phyloP scores from a whole-genome alignment of 2,329 filamentous ascomycete species.

The Thielaviopsis euricoi region DNA sequence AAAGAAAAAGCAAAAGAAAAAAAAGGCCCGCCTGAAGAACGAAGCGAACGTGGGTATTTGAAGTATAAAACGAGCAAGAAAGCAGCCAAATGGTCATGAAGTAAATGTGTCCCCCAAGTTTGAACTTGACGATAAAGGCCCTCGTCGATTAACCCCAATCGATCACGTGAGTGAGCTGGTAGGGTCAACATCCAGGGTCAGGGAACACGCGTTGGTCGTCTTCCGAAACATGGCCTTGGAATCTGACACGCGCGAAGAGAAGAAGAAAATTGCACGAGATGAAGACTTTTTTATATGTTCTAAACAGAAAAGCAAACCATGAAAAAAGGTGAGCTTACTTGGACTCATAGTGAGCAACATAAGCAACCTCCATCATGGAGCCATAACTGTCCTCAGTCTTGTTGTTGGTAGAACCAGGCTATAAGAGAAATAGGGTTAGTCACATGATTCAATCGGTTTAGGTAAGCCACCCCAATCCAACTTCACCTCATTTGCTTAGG shows the following conservation, averaged over 20 bases:
- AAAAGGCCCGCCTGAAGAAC: background rate
- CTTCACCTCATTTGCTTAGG: background rate
- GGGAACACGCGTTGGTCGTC: no score
- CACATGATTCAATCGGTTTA: conserved; percentile 2
- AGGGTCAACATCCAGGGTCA: no score
- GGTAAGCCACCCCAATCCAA: background rate
- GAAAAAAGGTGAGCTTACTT: background rate
- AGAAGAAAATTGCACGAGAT: background rate
- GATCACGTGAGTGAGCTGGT: background rate
- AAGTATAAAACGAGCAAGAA: background rate
- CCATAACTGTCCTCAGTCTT: conserved; percentile 26
- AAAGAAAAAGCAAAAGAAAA: background rate
- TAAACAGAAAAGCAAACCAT: conserved; percentile 1
- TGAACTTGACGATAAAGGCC: no score
- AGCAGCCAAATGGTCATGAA: background rate
- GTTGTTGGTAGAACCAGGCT: conserved; percentile 33
- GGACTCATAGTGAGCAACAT: conserved; percentile 15
- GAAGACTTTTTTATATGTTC: background rate
- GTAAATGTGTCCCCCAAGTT: background rate
- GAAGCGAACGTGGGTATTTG: conserved; percentile 6
- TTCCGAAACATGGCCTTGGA: background rate
- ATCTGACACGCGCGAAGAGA: background rate
- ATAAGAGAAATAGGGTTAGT: conserved; percentile 4
- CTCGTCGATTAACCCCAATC: background rate
- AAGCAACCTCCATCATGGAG: conserved; percentile 15